Evolutionary conservation across 73 alveolate species (phyloP), one percentile per base, ranked within the genome.

Genomic region (Stentor roeselii): DNA sequence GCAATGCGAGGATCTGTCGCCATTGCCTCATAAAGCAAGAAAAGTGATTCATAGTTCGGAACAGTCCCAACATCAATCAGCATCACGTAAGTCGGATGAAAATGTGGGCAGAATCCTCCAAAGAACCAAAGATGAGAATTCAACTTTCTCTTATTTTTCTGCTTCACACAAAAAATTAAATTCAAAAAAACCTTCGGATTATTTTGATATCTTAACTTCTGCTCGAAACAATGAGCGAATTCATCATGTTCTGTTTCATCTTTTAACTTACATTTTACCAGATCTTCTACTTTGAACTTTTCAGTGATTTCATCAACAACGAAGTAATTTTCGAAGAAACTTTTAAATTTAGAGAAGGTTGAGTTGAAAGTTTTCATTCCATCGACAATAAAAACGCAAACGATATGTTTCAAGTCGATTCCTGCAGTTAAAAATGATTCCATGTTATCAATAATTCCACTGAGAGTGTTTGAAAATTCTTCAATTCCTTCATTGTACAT

Each of bases 11-110:
- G 36, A 37, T 76, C 39, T 27, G 59, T 2, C 21, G 36, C 59
- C 59, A 76, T 21, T 36, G 84, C 74, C 39, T 41, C 74, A 37
- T 41, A 76, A n/a, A 76, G n/a, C 14, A 36, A 37, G 39, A 41
- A 39, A 21, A 76, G 67, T 2, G 75, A 32, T 15, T 40, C 37
- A 38, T 76, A 75, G 27, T 40, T 78, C 31, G 93, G 87, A 58
- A 50, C 31, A 11, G 93, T 85, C 32, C 93, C 93, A 3, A 60
- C 75, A 75, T 88, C 93, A 75, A 88, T 75, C 88, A 88, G 74
- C 59, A 86, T 82, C 3, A 78, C 67, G 61, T 75, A 60, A 59
- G 75, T 78, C 6, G 93, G 93, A 74, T 88, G 42, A 36, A 85
- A 36, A 21, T 21, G 31, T 27, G n/a, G 39, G 88, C 91, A 85